Evolutionary conservation across 2,329 filamentous ascomycete species (phyloP).

Genomic region (Cytospora mali): DNA sequence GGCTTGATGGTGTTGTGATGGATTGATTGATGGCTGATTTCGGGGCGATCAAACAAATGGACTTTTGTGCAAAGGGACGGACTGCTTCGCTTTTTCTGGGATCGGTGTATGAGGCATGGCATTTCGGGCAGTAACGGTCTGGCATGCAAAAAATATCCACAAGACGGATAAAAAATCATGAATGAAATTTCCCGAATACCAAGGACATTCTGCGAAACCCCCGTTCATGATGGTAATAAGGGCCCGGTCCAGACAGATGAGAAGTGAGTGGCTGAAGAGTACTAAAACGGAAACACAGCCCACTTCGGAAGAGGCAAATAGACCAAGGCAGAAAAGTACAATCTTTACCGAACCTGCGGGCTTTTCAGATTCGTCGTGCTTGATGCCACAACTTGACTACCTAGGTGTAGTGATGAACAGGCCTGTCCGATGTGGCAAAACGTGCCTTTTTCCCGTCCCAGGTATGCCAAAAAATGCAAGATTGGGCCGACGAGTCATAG

Average conservation of each 20-base stretch:
- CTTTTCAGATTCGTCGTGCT: not conserved
- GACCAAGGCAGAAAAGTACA: conserved; percentile 3
- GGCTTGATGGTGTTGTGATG: conserved; percentile 34
- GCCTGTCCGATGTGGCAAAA: not conserved
- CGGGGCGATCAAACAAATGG: conserved; percentile 25
- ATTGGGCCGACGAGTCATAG: not conserved
- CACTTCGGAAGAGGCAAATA: conserved; percentile 13
- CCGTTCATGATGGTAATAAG: conserved; percentile 12
- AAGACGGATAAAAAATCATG: conserved; percentile 30
- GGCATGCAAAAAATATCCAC: conserved; percentile 28
- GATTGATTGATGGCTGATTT: conserved; percentile 39
- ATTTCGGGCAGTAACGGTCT: conserved; percentile 30
- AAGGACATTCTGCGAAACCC: conserved; percentile 10
- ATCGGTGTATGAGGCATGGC: conserved; percentile 30
- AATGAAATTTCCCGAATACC: conserved; percentile 28
- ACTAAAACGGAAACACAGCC: conserved; percentile 6
- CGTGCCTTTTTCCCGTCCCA: too few species aligned
- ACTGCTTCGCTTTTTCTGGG: conserved; percentile 30
- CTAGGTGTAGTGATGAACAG: too few species aligned
- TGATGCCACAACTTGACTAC: not conserved
- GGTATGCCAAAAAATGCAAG: not conserved
- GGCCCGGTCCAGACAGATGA: conserved; percentile 7
- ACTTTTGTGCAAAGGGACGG: conserved; percentile 28
- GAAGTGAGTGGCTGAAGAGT: conserved; percentile 1
- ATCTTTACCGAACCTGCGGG: not conserved